Evolutionary conservation across 2,329 filamentous ascomycete genomes (phyloP), one percentile per base, ranked within the genome.

Genomic region (Penicillium polonicum): DNA sequence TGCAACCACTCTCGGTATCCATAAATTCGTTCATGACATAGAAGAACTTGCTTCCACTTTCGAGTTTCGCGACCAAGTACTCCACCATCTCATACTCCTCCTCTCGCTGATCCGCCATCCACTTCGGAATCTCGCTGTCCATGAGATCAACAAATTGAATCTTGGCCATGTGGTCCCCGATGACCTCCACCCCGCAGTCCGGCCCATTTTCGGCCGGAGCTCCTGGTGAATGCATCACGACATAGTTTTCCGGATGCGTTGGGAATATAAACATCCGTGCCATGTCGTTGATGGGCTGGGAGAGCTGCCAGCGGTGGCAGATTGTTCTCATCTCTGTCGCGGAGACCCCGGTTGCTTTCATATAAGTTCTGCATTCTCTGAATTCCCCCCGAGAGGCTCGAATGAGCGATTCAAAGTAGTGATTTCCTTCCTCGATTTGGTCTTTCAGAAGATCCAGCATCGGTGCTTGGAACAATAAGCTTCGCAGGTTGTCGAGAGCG

Each of bases 1-100:
- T 53, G n/a, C 55, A 53, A 12, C 55, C 55, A 12, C 29, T 21
- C 13, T 23, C 42, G 9, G 41, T 52, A 21, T 57, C 27, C 49
- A 46, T 52, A 36, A 57, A 57, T 35, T 53, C 55, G n/a, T 57
- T 57, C 42, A 57, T 35, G 36, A 57, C 12, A 57, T 53, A 57
- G 35, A 48, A 57, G 35, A 57, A 41, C 6, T 19, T 35, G 31
- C 17, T 57, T 29, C 49, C 48, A 23, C 35, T 57, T 8, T 52
- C 49, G 23, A 57, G 48, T 12, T 48, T 53, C 19, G 43, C 55
- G 13, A 46, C 42, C 29, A 52, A 42, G 35, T 27, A 27, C 27
- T 57, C 55, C 17, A 27, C 41, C 55, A 42, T 53, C 17, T 57
- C 48, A 48, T 57, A 57, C n/a, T 21, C 23, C 2, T 21, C n/a